phyloP scores from a whole-genome alignment of 768 basidiomycete genomes.

The Termitomyces sp. region DNA sequence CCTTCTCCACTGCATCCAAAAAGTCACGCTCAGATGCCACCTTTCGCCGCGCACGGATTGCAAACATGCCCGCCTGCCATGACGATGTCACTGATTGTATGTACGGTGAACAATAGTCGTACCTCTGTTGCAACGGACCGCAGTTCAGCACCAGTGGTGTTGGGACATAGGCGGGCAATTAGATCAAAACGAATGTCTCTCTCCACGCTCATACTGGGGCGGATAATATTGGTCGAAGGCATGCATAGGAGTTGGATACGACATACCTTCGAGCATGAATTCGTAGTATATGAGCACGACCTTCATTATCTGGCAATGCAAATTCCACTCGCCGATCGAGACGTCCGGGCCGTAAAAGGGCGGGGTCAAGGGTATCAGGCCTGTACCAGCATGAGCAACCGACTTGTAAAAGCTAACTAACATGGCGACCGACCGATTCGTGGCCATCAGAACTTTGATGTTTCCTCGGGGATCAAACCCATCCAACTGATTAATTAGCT shows the following conservation, averaged over 20 bases:
- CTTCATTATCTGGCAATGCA: conserved; percentile 89
- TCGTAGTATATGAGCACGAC: conserved; percentile 91
- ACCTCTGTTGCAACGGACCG: conserved; percentile 97
- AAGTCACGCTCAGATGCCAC: conserved; percentile 98
- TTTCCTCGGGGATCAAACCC: conserved; percentile 99
- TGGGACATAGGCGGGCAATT: conserved; percentile 94
- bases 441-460: conserved; percentile 99
- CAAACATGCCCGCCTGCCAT: conserved; percentile 98
- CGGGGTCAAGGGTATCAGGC: conserved; percentile 97
- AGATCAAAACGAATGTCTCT: conserved; percentile 96
- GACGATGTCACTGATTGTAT: neutral
- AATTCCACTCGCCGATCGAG: conserved; percentile 98
- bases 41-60: conserved; percentile 93
- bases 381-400: conserved; percentile 32
- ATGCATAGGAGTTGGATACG: neutral
- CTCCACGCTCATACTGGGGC: conserved; percentile 88
- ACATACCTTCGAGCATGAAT: conserved; percentile 90
- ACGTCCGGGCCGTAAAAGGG: conserved; percentile 90
- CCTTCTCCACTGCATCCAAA: conserved; percentile 97
- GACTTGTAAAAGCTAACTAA: neutral
- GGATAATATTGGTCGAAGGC: conserved; percentile 1
- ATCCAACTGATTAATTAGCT: conserved; percentile 97
- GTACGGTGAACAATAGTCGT: conserved; percentile 12
- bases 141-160: conserved; percentile 97
- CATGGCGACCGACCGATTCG: conserved; percentile 68